Evolutionary conservation across 2,329 filamentous ascomycete genomes (phyloP), one percentile per base, ranked within the genome.

Genomic region (Penicillium sp.): DNA sequence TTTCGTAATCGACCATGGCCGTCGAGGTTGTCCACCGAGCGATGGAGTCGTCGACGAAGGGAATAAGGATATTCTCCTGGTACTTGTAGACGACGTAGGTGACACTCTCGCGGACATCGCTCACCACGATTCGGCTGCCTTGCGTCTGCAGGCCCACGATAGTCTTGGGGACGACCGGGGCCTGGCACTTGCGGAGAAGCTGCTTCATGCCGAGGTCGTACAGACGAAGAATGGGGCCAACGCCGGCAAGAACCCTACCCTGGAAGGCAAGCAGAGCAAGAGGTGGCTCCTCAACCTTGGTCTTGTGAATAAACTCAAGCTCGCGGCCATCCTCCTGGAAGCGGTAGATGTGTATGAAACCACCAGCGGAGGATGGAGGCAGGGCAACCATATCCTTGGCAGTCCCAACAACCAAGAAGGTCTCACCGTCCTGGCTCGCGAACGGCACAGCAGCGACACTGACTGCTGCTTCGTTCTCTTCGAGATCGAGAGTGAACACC

Each of bases 1-100:
- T 95, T 69, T 99, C 94, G 71, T 99, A 99, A 73, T 99, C 94
- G 2, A 97, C 86, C 90, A 99, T 96, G 2, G 91, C 83, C 0
- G 89, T 88, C 61, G 89, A 89, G 0, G 90, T 95, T 1, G 90
- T 95, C 89, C 92, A 97, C 28, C 94, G 85, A 45, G 91, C 81
- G 54, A 96, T 82, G 6, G 86, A 88, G 69, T 99, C 94, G 67
- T 99, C 94, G 16, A 83, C 89, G 65, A 99, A 99, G 0, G 92
- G 89, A 53, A 99, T 95, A 43, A 99, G 79, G 63, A 88, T 88
- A 72, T 97, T 97, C 60, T 91, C 89, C 60, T 90, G 85, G 39
- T 87, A 86, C 72, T 99, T 97, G 79, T 96, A 97, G 22, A 95
- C 92, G 11, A 95, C 88, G 62, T 89, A 97, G 0, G 88, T 92